Conservation (phyloP, 176 grass and related monocot species). For the Oryza officinalis region DNA sequence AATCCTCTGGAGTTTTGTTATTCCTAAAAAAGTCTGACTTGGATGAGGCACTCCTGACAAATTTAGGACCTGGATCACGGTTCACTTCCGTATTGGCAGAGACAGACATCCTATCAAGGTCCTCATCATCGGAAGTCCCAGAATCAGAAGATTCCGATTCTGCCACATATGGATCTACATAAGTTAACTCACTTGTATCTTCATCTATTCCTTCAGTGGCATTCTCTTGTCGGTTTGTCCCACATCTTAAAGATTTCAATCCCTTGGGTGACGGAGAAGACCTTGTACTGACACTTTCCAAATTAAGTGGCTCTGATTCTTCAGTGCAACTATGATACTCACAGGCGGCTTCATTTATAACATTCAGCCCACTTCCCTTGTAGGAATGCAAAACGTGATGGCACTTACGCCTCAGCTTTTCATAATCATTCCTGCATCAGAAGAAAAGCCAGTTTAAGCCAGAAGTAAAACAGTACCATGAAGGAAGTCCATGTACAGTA, state of each 20-base stretch:
- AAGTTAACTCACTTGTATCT: slow-evolving; percentile 50
- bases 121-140: slow-evolving; percentile 72
- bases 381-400: slow-evolving; percentile 43
- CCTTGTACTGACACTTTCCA: slow-evolving; percentile 43
- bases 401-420: slow-evolving; percentile 76
- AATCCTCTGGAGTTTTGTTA: slow-evolving; percentile 65
- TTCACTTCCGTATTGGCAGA: slow-evolving; percentile 45
- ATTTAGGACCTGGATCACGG: slow-evolving; percentile 41
- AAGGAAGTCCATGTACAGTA: not conserved
- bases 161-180: slow-evolving; percentile 39
- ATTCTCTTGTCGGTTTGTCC: slow-evolving; percentile 30
- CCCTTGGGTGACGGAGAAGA: slow-evolving; percentile 46
- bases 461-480: slow-evolving; percentile 5
- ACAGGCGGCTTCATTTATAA: slow-evolving; percentile 49
- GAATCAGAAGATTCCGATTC: slow-evolving; percentile 77
- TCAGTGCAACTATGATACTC: slow-evolving; percentile 45
- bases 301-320: slow-evolving; percentile 44
- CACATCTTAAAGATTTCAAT: slow-evolving; percentile 35
- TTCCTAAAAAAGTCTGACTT: slow-evolving; percentile 44
- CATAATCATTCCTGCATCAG: slow-evolving; percentile 84
- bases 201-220: slow-evolving; percentile 45
- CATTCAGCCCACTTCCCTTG: slow-evolving; percentile 62
- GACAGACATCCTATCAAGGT: slow-evolving; percentile 40
- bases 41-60: slow-evolving; percentile 47
- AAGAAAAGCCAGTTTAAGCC: slow-evolving; percentile 16